Conservation (phyloP, 2,329 filamentous ascomycete species). For the Emmonsia crescens region DNA sequence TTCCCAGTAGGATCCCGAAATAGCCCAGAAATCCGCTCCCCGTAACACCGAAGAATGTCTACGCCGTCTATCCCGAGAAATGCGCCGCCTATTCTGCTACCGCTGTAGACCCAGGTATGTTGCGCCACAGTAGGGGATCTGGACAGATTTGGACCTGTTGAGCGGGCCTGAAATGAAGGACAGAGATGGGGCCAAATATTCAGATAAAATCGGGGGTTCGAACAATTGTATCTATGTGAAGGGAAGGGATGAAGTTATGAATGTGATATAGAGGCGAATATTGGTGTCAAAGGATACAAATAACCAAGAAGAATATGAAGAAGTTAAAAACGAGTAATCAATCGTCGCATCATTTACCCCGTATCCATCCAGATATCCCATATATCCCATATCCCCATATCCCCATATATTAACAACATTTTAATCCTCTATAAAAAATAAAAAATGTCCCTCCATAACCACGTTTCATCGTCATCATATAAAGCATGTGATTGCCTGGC, state of each 20-base stretch:
- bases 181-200: background rate
- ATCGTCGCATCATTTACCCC: background rate
- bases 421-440: too few species aligned
- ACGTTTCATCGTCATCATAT: background rate
- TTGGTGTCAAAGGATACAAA: too few species aligned
- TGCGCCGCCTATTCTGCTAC: background rate
- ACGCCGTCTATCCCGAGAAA: background rate
- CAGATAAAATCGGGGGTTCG: background rate
- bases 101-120: background rate
- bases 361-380: too few species aligned
- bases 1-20: background rate
- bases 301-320: too few species aligned
- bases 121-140: background rate
- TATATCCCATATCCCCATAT: too few species aligned
- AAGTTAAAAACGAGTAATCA: too few species aligned
- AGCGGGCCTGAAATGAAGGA: background rate
- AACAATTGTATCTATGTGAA: too few species aligned
- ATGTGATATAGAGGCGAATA: too few species aligned
- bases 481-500: background rate
- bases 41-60: background rate
- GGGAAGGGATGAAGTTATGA: too few species aligned
- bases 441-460: too few species aligned
- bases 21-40: background rate
- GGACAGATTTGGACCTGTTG: background rate
- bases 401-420: too few species aligned